These are phyloP conservation scores for Marsdenia floribunda DNA, from an alignment of 257 asterid species.

Conservation along the genomic window DNA sequence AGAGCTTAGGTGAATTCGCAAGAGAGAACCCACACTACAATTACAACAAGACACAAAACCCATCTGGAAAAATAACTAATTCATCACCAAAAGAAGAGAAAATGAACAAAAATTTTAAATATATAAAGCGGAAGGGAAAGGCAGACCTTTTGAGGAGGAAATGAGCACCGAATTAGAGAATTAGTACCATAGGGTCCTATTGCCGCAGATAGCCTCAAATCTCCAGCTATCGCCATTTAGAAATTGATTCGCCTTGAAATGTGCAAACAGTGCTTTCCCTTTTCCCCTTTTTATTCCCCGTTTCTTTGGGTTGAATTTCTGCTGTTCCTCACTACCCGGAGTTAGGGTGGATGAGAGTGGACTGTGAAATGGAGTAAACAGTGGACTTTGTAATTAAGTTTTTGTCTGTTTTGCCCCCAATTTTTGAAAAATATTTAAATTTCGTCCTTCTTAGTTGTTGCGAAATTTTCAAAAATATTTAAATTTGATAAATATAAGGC, in stretches of 20 bases:
- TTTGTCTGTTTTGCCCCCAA: not conserved
- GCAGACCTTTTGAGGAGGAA: constrained; percentile 63
- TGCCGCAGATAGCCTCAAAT: constrained; percentile 72
- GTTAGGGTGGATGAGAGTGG: not conserved
- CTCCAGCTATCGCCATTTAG: constrained; percentile 61
- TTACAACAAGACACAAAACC: not conserved
- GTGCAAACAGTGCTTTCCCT: not conserved
- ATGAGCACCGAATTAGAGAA: constrained; percentile 42
- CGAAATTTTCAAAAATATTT: too few relatives aligned
- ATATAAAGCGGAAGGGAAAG: constrained; percentile 1
- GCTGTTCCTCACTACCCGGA: not conserved
- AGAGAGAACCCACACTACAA: not conserved
- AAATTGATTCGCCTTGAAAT: not conserved
- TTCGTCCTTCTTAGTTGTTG: too few relatives aligned
- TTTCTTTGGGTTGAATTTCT: not conserved
- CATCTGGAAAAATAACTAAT: not conserved
- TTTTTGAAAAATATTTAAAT: too few relatives aligned
- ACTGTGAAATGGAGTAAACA: not conserved
- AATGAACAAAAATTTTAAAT: not conserved
- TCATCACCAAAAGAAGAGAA: not conserved
- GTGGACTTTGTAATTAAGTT: not conserved
- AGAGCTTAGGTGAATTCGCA: not conserved
- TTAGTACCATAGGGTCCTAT: constrained; percentile 50
- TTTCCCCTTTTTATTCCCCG: not conserved
- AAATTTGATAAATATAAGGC: too few relatives aligned